Evolutionary conservation across 805 yeast genomes (phyloP), one percentile per base, ranked within the genome.

Genomic region (Groenewaldozyma tartarivorans): DNA sequence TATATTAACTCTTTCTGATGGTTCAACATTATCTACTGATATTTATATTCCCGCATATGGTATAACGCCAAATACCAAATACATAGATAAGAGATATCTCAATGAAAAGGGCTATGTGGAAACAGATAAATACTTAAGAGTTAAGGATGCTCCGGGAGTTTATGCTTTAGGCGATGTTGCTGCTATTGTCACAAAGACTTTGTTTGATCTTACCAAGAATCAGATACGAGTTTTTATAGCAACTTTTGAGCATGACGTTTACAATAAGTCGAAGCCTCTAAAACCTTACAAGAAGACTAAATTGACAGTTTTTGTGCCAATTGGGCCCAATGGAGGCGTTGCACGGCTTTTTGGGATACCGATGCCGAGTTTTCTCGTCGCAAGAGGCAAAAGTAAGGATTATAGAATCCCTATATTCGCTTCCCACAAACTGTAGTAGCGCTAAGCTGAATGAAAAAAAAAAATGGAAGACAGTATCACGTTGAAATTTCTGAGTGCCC

Each of bases 161-260:
- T 45, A 40, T 33, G 52, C 47, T 16, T 18, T 43, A 13, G 54
- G 54, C 3, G 54, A 51, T 34, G 39, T 51, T 24, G 27, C 42
- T 4, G 38, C 48, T 13, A 36, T 20, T 13, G 38, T 37, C 22
- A 21, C n/a, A 9, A 21, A 35, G 21, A 44, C 49, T 9, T 30
- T 41, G 6, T 35, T 37, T 7, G 48, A 48, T 30, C n/a, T 50
- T 16, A 19, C 13, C 9, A 21, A 35, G 17, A 32, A 17, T 19
- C 50, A 46, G 39, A n/a, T n/a, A 29, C 16, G 20, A 20, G 40
- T 42, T n/a, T n/a, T 48, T 11, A 15, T 22, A 4, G 43, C 44
- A 11, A 38, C 50, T 9, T 30, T 48, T 20, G 9, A 30, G 20
- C 48, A 48, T 33, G 50, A 48, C 27, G 33, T 44, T 11, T 31